These are phyloP conservation scores for Podila minutissima DNA, from an alignment of 192 early-diverging fungal species.

Conservation along the genomic window DNA sequence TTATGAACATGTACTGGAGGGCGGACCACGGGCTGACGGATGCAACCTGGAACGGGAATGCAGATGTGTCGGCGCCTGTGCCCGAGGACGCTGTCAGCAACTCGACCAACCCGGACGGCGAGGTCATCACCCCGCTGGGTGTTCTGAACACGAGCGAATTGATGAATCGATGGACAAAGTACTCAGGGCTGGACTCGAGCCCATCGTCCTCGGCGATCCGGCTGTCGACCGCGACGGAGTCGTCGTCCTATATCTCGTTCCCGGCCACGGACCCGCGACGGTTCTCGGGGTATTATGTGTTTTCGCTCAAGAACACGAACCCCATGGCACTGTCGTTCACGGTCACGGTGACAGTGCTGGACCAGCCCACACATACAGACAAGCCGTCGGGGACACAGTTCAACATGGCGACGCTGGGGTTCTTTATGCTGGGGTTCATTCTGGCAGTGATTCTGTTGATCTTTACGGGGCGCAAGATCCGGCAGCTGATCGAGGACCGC, in stretches of 20 bases:
- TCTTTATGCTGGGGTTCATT: slow-evolving; percentile 41
- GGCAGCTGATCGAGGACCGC: slow-evolving; percentile 9
- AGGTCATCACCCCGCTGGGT: slow-evolving; percentile 13
- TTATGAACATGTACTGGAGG: slow-evolving; percentile 53
- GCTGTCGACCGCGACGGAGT: background rate
- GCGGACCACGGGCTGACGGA: slow-evolving; percentile 36
- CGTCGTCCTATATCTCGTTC: slow-evolving; percentile 18
- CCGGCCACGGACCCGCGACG: slow-evolving; percentile 31
- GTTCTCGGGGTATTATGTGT: slow-evolving; percentile 50
- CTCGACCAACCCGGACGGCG: background rate
- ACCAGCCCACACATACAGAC: slow-evolving; percentile 5
- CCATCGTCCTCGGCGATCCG: slow-evolving; percentile 18
- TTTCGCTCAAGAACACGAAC: slow-evolving; percentile 26
- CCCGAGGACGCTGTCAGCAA: slow-evolving; percentile 4
- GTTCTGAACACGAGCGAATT: slow-evolving; percentile 28
- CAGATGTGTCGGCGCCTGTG: slow-evolving; percentile 13
- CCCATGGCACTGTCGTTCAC: slow-evolving; percentile 8
- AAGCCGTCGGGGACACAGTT: slow-evolving; percentile 1
- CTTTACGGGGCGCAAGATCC: slow-evolving; percentile 20
- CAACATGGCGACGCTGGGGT: slow-evolving; percentile 33
- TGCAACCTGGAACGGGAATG: slow-evolving; percentile 20
- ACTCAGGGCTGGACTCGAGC: slow-evolving; percentile 28
- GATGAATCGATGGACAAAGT: slow-evolving; percentile 24
- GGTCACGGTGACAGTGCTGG: slow-evolving; percentile 19
- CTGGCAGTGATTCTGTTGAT: slow-evolving; percentile 17